Base-by-base conservation (phyloP, 768 basidiomycete species). In the Serendipita sp. region DNA sequence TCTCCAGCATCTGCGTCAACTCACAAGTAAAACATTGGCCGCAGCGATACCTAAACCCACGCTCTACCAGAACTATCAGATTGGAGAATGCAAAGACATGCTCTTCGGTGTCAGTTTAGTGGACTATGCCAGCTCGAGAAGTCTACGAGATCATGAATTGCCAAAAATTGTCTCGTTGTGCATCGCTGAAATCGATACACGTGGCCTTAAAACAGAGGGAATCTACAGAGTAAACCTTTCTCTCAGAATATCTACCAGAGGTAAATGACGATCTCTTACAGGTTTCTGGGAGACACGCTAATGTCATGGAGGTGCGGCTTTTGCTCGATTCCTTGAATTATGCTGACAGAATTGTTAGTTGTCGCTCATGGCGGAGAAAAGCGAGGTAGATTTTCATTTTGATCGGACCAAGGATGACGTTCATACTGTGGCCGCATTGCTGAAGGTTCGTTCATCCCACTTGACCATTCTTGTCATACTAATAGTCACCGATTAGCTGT, bases 61-160 rank as follows among this genome's bases (percentile, higher is more conserved):
- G 43, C 75, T 88, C 69, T 91, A 92, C 73, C 79, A 87, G 69
- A 85, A 88, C 70, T 86, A 81, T 64, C 77, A 80, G 66, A 87
- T 95, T 29, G 93, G 93, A 29, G 83, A 85, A 71, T 96, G 92
- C 70, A 82, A 80, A 62, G 91, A 94, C 72, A 74, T 96, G 29
- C 88, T 94, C 37, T 96, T 95, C 70, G 93, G 92, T 27, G 84
- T 94, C 67, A 86, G 82, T 68, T 75, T 96, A 64, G 84, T 87
- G 44, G 92, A 94, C 70, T 95, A 96, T 70, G 89, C 92, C 15
- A 91, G 86, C 44, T 80, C 88, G 6, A 82, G 91, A 66, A 82
- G 81, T 46, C 75, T 90, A 16, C 76, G 74, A 16, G 90, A 93
- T 66, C 83, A 82, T 10, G 82, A 86, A 6, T 77, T 88, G 36